A percentile compares a stretch with the other conserved stretches of the same genome.
Conservation (phyloP, 2,329 filamentous ascomycete genomes). For the Mycosphaerelloides madeirae region DNA sequence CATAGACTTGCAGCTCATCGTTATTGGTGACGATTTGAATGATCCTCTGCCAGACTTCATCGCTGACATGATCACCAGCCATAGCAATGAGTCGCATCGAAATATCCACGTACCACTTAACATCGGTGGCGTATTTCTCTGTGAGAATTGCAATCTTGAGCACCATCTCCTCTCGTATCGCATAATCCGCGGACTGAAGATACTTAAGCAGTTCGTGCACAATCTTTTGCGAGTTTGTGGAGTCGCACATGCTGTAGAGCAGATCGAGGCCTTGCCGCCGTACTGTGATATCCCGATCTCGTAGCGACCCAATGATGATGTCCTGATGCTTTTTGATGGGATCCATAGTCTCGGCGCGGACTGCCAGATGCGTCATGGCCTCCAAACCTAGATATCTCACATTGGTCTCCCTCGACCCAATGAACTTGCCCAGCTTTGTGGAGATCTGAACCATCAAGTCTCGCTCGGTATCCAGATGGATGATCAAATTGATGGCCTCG, state of each 20-base stretch:
- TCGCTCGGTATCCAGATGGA: slow-evolving; percentile 92
- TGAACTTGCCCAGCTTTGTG: slow-evolving; percentile 83
- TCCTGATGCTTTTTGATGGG: slow-evolving; percentile 98
- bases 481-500: slow-evolving; percentile 97
- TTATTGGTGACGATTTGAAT: slow-evolving; percentile 99
- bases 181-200: slow-evolving; percentile 93
- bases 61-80: slow-evolving; percentile 96
- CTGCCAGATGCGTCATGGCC: slow-evolving; percentile 96
- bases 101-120: slow-evolving; percentile 99
- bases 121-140: slow-evolving; percentile 96
- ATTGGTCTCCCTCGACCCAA: slow-evolving; percentile 94
- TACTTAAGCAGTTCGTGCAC: slow-evolving; percentile 92
- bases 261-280: slow-evolving; percentile 91
- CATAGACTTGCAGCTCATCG: slow-evolving; percentile 94
- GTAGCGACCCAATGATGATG: slow-evolving; percentile 88
- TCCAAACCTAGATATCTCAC: slow-evolving; percentile 93
- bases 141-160: slow-evolving; percentile 97
- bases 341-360: slow-evolving; percentile 85
- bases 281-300: slow-evolving; percentile 95
- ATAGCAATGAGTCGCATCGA: slow-evolving; percentile 90
- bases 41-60: slow-evolving; percentile 98
- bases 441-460: slow-evolving; percentile 96
- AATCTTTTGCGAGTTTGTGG: slow-evolving; percentile 87
- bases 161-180: slow-evolving; percentile 98
- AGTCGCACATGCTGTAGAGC: slow-evolving; percentile 99